A percentile compares a stretch with the other conserved stretches of the same genome.
Conservation (phyloP, 805 yeast genomes). For the Lachancea sp. region DNA sequence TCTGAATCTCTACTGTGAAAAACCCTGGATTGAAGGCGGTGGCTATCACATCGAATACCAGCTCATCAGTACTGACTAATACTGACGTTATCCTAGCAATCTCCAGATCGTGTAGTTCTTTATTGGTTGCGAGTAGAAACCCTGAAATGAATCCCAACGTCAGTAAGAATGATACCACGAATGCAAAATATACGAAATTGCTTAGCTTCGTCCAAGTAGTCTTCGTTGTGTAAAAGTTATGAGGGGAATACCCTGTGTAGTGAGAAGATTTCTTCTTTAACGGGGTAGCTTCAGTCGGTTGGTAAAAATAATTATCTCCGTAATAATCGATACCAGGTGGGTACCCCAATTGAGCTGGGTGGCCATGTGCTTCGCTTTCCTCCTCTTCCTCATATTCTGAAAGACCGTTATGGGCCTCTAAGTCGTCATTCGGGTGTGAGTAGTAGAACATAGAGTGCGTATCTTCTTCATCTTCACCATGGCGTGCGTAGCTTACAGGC, state of each 20-base stretch:
- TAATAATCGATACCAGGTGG: slow-evolving; percentile 6
- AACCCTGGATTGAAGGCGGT: slow-evolving; percentile 87
- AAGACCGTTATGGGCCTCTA: slow-evolving; percentile 29
- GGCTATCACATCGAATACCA: slow-evolving; percentile 69
- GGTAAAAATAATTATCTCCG: slow-evolving; percentile 6
- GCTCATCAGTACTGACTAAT: slow-evolving; percentile 74
- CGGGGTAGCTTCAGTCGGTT: slow-evolving; percentile 11
- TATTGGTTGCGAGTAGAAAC: slow-evolving; percentile 76
- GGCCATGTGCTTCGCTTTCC: slow-evolving; percentile 14
- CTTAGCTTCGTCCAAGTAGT: slow-evolving; percentile 31
- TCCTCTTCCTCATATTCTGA: slow-evolving; percentile 30
- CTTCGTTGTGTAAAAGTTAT: slow-evolving; percentile 38
- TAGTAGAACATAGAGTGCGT: slow-evolving; percentile 33
- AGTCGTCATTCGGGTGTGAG: slow-evolving; percentile 20
- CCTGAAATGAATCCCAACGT: slow-evolving; percentile 76
- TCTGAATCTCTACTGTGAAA: slow-evolving; percentile 54
- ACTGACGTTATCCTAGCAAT: slow-evolving; percentile 61
- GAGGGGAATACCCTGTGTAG: slow-evolving; percentile 39
- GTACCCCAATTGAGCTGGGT: slow-evolving; percentile 13
- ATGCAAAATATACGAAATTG: slow-evolving; percentile 32
- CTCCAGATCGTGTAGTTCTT: slow-evolving; percentile 65
- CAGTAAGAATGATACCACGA: slow-evolving; percentile 42
- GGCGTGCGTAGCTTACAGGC: slow-evolving; percentile 5
- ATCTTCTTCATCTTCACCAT: slow-evolving; percentile 21
- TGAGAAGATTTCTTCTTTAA: slow-evolving; percentile 8